Evolutionary conservation across 345 rosid species (phyloP), one percentile per base, ranked within the genome.

Genomic region (Rhizophora mangle): DNA sequence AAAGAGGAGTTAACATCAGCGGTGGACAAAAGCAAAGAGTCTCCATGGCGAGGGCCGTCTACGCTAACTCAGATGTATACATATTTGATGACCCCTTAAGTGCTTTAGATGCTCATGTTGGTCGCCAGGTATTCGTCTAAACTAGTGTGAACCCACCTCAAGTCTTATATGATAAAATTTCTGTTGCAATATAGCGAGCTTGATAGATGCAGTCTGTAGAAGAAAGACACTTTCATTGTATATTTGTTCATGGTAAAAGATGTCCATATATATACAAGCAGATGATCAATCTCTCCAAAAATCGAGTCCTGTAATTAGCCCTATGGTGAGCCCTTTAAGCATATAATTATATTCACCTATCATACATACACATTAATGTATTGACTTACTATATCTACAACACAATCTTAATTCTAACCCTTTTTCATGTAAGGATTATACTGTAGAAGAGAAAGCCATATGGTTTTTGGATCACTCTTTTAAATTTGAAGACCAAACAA

Each of bases 11-110:
- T n/a, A 78, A 78, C 32, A 73, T 78, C 21, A 78, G 81, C 29
- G 81, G 81, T 31, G 81, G 81, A 57, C 81, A 78, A 62, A 78
- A 73, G 72, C 77, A 73, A 62, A 68, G 81, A 54, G 58, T 78
- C 53, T 72, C 81, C 11, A 53, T 78, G 68, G 81, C 81, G 24
- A 60, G 81, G 54, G 77, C 81, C 19, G 46, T 78, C 60, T 78
- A 78, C 68, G 69, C 81, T 19, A 65, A 69, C 65, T 64, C 77
- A 24, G 81, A 73, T 60, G 65, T 73, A 0, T 73, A 72, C 71
- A 73, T 78, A 43, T 73, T 78, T 8, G 81, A 78, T 65, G 81
- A 78, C 60, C 77, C 77, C 53, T 69, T 78, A 32, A 73, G 81
- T 69, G 81, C 81, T 73, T 61, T 78, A 36, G 78, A 78, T 56